phyloP scores from a whole-genome alignment of 1,284 basidiomycete species.

The Moesziomyces sp. region DNA sequence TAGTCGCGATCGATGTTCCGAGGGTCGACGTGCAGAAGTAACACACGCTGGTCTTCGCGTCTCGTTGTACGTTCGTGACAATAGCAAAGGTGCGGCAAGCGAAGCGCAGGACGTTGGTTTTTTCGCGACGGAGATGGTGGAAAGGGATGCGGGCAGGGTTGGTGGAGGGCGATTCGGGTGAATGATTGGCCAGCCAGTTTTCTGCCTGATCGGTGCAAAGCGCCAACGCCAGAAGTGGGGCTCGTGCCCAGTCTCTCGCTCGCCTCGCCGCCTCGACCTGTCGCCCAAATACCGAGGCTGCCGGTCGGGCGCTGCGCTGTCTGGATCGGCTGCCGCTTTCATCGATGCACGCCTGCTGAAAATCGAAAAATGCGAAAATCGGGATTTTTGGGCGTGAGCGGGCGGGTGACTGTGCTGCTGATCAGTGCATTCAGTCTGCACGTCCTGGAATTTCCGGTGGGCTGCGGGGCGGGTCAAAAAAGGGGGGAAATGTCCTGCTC shows the following conservation, averaged over 20 bases:
- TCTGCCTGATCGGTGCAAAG: constrained; percentile 5
- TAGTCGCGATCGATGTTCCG: neutral
- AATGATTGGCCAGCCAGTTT: constrained; percentile 19
- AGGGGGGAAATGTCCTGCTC: too few relatives aligned
- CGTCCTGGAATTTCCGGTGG: too few relatives aligned
- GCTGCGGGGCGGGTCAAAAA: neutral
- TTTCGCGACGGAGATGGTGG: constrained; percentile 6
- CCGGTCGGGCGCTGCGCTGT: too few relatives aligned
- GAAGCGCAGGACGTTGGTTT: neutral
- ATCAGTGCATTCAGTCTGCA: neutral
- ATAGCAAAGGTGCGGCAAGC: neutral
- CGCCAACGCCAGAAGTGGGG: neutral
- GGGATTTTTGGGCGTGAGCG: neutral
- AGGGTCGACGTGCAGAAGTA: too few relatives aligned
- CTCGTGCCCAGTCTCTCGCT: constrained; percentile 1
- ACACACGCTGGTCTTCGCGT: neutral
- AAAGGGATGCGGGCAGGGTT: neutral
- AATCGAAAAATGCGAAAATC: neutral
- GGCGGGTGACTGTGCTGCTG: neutral
- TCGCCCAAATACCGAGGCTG: neutral
- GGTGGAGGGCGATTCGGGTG: constrained; percentile 18
- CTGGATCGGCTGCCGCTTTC: neutral
- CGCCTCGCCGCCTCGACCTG: constrained; percentile 13
- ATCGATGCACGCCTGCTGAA: neutral
- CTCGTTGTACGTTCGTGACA: neutral